Conservation (phyloP, 305 asterid genomes). For the Rubia tinctorum region DNA sequence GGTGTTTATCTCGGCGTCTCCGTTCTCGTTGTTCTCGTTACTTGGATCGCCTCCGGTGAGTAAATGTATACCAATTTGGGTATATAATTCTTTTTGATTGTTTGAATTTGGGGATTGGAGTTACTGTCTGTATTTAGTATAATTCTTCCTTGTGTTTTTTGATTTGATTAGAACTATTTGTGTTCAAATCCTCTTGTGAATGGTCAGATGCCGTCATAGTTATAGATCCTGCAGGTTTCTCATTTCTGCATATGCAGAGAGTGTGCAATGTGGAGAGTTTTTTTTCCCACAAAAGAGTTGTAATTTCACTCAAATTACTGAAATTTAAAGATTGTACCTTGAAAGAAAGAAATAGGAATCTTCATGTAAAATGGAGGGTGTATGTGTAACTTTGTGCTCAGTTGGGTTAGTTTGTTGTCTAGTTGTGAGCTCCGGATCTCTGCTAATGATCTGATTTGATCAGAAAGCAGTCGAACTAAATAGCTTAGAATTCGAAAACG, state of each 20-base stretch:
- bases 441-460: background rate
- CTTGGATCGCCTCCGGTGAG: slow-evolving; percentile 39
- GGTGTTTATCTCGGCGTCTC: slow-evolving; percentile 49
- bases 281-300: background rate
- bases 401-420: background rate
- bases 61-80: background rate
- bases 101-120: no score
- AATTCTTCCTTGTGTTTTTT: background rate
- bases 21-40: slow-evolving; percentile 34
- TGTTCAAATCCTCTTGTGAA: background rate
- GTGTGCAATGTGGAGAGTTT: background rate
- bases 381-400: background rate
- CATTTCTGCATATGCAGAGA: background rate
- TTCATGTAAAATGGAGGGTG: background rate
- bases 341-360: background rate
- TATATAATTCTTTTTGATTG: background rate
- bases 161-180: background rate
- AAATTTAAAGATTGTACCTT: background rate
- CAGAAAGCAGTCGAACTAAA: background rate
- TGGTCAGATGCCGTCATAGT: background rate
- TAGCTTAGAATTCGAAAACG: slow-evolving; percentile 11
- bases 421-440: background rate
- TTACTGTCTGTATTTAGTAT: no score
- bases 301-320: background rate
- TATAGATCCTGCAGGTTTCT: background rate